Percentiles rank a stretch among this genome's conserved stretches.
These are phyloP conservation scores for Porogramme epimiltina DNA, from an alignment of 1,284 basidiomycete genomes.

Conservation along the genomic window DNA sequence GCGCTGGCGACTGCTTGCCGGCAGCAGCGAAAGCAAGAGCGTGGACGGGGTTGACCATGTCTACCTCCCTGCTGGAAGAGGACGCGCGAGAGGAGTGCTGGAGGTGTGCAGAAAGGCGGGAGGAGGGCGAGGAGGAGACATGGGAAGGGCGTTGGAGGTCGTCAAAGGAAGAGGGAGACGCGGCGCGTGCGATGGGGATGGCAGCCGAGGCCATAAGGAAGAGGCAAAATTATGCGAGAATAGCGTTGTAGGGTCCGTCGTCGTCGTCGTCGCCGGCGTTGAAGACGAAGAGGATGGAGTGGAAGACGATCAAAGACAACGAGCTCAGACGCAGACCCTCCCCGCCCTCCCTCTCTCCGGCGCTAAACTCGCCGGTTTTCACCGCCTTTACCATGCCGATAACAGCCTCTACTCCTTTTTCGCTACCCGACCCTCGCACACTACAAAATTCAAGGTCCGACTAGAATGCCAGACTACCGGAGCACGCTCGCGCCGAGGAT, in stretches of 20 bases:
- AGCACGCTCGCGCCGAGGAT: too few relatives aligned
- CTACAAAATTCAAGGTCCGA: too few relatives aligned
- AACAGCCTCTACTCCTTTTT: too few relatives aligned
- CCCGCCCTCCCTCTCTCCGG: too few relatives aligned
- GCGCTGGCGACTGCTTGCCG: conserved; percentile 23
- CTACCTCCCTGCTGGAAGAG: conserved; percentile 31
- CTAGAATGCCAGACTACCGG: too few relatives aligned
- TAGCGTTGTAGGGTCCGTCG: background rate
- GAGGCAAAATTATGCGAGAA: background rate
- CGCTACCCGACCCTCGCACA: too few relatives aligned
- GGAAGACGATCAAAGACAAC: background rate
- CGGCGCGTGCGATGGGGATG: conserved; percentile 23
- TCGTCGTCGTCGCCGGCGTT: conserved; percentile 16
- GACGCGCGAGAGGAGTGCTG: conserved; percentile 34
- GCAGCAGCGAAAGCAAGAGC: conserved; percentile 26
- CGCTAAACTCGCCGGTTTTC: too few relatives aligned
- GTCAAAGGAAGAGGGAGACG: conserved; percentile 28
- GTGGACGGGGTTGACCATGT: conserved; percentile 37
- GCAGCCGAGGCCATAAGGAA: conserved; percentile 22
- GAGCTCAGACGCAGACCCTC: too few relatives aligned
- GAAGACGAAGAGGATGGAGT: conserved; percentile 9
- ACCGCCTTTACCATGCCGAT: too few relatives aligned
- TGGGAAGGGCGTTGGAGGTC: conserved; percentile 24
- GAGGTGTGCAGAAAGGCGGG: conserved; percentile 26
- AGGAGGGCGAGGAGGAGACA: conserved; percentile 26